These are phyloP conservation scores for Geotrichum siamense DNA, from an alignment of 1,139 yeast species.

Conservation along the genomic window DNA sequence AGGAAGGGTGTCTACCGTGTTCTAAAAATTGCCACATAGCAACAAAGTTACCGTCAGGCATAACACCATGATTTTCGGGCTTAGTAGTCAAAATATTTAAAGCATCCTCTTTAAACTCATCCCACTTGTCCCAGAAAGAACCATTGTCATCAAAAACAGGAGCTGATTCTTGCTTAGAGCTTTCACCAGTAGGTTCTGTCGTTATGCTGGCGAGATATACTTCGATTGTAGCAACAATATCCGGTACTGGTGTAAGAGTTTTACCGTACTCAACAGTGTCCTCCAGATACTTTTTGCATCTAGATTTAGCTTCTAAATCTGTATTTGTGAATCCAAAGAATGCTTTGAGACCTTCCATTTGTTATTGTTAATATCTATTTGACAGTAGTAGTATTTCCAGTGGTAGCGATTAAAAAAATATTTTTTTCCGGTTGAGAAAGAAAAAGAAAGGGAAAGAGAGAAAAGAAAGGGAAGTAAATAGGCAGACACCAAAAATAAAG, in stretches of 20 bases:
- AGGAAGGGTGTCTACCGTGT: constrained; percentile 12
- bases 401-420: no score
- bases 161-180: not conserved
- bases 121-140: constrained; percentile 15
- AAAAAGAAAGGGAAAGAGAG: no score
- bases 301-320: constrained; percentile 9
- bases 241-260: constrained; percentile 11
- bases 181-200: not conserved
- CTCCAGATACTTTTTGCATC: constrained; percentile 12
- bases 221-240: constrained; percentile 5
- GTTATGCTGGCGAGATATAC: constrained; percentile 6
- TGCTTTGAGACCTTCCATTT: constrained; percentile 15
- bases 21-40: constrained; percentile 16
- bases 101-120: constrained; percentile 15
- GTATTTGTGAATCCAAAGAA: constrained; percentile 14
- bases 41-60: constrained; percentile 14
- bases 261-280: constrained; percentile 12
- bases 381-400: no score
- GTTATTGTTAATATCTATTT: no score
- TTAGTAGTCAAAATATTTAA: constrained; percentile 10
- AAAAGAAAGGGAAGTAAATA: no score
- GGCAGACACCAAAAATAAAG: no score
- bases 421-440: no score
- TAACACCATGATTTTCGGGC: constrained; percentile 8
- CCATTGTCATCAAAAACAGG: not conserved